phyloP scores from a whole-genome alignment of 140 eudicot species.

The Bidens hawaiensis region DNA sequence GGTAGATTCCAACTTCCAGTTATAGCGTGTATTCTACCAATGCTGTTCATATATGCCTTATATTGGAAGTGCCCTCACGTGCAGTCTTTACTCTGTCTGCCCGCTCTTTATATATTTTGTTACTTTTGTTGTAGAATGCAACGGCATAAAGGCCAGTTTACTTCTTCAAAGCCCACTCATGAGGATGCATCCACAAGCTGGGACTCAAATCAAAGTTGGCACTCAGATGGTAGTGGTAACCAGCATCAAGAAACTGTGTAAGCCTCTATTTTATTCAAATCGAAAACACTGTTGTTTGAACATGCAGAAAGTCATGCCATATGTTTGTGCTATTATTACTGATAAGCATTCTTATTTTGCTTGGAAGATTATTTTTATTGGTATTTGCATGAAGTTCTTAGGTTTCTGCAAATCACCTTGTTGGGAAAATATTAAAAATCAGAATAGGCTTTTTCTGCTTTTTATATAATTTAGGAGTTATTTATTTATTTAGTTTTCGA shows the following conservation, averaged over 20 bases:
- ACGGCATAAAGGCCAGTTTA: constrained; percentile 61
- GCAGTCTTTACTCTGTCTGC: neutral
- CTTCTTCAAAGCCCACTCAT: constrained; percentile 45
- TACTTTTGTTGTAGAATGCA: constrained; percentile 50
- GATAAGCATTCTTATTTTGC: too few relatives aligned
- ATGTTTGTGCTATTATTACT: too few relatives aligned
- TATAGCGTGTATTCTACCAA: neutral
- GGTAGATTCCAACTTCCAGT: neutral
- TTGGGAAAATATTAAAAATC: too few relatives aligned
- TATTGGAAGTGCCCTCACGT: neutral
- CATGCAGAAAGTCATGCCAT: neutral
- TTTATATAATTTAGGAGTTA: too few relatives aligned
- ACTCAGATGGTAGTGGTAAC: constrained; percentile 37
- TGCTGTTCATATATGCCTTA: neutral
- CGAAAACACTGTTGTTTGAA: too few relatives aligned
- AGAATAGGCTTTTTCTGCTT: too few relatives aligned
- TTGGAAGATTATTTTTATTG: too few relatives aligned
- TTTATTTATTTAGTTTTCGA: too few relatives aligned
- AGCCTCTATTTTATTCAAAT: constrained; percentile 12
- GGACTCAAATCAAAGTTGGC: constrained; percentile 54
- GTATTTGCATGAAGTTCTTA: too few relatives aligned
- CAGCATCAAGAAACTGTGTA: constrained; percentile 47
- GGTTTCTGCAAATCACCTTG: too few relatives aligned
- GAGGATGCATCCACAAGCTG: constrained; percentile 52
- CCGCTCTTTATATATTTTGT: neutral